Conservation (phyloP, 441 rosid genomes). For the Caryocar brasiliense region DNA sequence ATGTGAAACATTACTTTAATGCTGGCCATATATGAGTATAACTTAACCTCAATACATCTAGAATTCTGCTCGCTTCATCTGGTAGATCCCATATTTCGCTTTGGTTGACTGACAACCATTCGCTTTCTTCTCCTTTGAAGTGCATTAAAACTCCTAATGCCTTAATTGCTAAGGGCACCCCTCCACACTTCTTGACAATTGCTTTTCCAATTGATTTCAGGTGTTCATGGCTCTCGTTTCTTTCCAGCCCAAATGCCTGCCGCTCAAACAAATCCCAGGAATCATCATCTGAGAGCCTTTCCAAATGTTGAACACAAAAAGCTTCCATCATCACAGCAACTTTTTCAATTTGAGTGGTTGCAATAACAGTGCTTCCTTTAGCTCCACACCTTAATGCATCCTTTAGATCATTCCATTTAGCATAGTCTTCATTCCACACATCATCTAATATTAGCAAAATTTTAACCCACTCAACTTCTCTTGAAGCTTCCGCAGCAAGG, state of each 20-base stretch:
- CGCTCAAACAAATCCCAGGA: slow-evolving; percentile 6
- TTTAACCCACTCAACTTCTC: not conserved
- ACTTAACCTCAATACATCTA: slow-evolving; percentile 13
- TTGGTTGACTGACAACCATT: slow-evolving; percentile 15
- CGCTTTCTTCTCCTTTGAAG: slow-evolving; percentile 6
- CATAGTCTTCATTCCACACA: slow-evolving; percentile 11
- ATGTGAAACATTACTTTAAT: slow-evolving; percentile 21
- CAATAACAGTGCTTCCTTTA: slow-evolving; percentile 16
- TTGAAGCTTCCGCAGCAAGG: not conserved
- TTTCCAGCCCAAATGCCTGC: not conserved
- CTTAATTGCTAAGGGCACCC: slow-evolving; percentile 22
- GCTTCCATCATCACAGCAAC: slow-evolving; percentile 11
- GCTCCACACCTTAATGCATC: slow-evolving; percentile 7
- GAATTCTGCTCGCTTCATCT: slow-evolving; percentile 2
- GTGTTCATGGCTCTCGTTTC: not conserved
- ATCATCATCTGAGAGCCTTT: not conserved
- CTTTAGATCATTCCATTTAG: slow-evolving; percentile 3
- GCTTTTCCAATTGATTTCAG: slow-evolving; percentile 6
- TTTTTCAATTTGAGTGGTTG: slow-evolving; percentile 13
- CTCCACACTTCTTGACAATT: slow-evolving; percentile 20
- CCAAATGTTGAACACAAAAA: not conserved
- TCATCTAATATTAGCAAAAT: slow-evolving; percentile 26
- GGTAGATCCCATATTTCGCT: slow-evolving; percentile 20
- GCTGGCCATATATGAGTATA: slow-evolving; percentile 22
- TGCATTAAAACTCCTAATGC: slow-evolving; percentile 18